Evolutionary conservation across 2,329 filamentous ascomycete genomes (phyloP), one percentile per base, ranked within the genome.

Genomic region (Aspergillus spinulosporus): DNA sequence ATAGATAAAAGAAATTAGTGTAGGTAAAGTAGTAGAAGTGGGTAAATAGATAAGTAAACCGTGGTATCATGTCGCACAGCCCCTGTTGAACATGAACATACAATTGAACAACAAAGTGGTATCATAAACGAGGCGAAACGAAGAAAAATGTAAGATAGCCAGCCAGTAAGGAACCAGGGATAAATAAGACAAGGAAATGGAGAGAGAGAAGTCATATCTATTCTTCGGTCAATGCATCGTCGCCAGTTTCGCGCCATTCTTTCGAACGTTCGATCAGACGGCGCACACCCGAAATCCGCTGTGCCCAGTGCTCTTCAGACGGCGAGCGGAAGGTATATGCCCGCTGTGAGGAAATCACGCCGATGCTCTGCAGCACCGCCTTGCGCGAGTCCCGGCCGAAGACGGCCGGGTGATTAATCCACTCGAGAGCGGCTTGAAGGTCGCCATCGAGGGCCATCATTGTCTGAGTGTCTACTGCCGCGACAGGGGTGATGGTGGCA

Each of bases 361-460:
- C 93, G 63, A 99, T 97, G 12, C 92, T 91, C 73, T 99, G 94
- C 26, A 99, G 81, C 2, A 99, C 92, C 3, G 93, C 91, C 78
- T 99, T 99, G 67, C 94, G 87, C 56, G 90, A 94, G 72, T 99
- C 94, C 37, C 94, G 86, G 6, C 89, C 88, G 71, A 99, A 99
- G 2, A 97, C 90, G 2, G 92, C 92, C 1, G 94, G 94, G 68
- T 99, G 94, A 70, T 89, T 92, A 73, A 99, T 97, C 94, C 94
- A 99, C 75, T 99, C 94, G 12, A 99, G 79, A 49, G 89, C 90
- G 34, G 89, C 85, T 71, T 96, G 91, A 34, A 99, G 83, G 73
- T 99, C 94, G 1, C 89, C 85, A 71, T 99, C 94, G 14, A 99
- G 84, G 2, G 94, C 92, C 26, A 85, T 81, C 66, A 97, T 93